Conservation (phyloP, 768 basidiomycete genomes). For the Panus rudis region DNA sequence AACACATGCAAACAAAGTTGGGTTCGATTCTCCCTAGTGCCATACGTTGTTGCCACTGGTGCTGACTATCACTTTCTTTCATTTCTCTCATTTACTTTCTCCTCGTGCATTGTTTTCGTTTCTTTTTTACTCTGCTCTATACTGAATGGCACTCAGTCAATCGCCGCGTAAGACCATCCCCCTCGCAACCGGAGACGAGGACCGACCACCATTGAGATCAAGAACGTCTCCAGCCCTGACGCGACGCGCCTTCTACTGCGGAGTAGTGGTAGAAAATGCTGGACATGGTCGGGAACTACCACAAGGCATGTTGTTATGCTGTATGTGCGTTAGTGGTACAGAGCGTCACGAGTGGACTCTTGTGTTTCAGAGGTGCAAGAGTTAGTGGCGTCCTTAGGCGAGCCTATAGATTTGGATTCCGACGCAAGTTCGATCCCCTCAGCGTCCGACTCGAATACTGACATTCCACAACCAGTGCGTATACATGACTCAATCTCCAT, state of each 20-base stretch:
- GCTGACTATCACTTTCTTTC: no score
- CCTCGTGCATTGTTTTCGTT: not conserved
- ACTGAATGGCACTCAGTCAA: no score
- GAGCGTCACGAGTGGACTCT: slow-evolving; percentile 2
- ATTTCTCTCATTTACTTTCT: not conserved
- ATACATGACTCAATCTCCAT: not conserved
- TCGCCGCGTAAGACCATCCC: slow-evolving; percentile 74
- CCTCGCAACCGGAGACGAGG: slow-evolving; percentile 62
- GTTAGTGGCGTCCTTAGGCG: slow-evolving; percentile 70
- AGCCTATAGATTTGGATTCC: slow-evolving; percentile 47
- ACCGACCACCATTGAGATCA: slow-evolving; percentile 32
- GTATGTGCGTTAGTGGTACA: not conserved
- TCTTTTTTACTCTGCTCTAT: no score
- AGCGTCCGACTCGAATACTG: slow-evolving; percentile 29
- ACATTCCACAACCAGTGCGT: slow-evolving; percentile 21
- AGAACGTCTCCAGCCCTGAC: slow-evolving; percentile 42
- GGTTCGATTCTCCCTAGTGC: slow-evolving; percentile 1
- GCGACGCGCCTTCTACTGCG: slow-evolving; percentile 82
- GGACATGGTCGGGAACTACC: slow-evolving; percentile 62
- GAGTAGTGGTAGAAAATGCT: slow-evolving; percentile 82
- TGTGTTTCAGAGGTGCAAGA: slow-evolving; percentile 69
- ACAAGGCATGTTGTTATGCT: slow-evolving; percentile 42
- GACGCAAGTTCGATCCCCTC: slow-evolving; percentile 41
- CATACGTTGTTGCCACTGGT: no score
- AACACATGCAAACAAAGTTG: not conserved